Evolutionary conservation across 1,284 basidiomycete genomes (phyloP).

Genomic region (Sporisorium graminicola): DNA sequence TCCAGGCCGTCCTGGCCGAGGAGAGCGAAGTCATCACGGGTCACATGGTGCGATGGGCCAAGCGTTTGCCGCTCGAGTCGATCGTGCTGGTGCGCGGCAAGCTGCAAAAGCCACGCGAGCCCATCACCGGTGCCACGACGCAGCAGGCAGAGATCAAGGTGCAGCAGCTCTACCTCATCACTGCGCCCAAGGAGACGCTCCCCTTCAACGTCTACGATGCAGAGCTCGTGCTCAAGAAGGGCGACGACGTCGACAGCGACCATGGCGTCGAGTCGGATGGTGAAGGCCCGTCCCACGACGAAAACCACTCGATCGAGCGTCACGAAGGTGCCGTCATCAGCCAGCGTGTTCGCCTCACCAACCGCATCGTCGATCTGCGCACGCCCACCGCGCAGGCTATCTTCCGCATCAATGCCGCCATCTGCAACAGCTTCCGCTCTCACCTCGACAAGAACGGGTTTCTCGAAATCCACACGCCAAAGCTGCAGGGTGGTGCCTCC

Average conservation of each 20-base stretch:
- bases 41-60: slow-evolving; percentile 65
- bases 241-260: slow-evolving; percentile 43
- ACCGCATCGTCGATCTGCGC: slow-evolving; percentile 64
- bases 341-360: slow-evolving; percentile 61
- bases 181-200: slow-evolving; percentile 50
- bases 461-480: slow-evolving; percentile 66
- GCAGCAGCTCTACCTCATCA: slow-evolving; percentile 57
- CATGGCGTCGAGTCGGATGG: slow-evolving; percentile 27
- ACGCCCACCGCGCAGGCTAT: slow-evolving; percentile 63
- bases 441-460: slow-evolving; percentile 58
- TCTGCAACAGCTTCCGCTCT: slow-evolving; percentile 62
- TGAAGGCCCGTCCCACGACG: slow-evolving; percentile 28
- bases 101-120: slow-evolving; percentile 57
- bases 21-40: slow-evolving; percentile 46
- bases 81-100: slow-evolving; percentile 60
- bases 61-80: slow-evolving; percentile 59
- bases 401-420: slow-evolving; percentile 63
- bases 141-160: slow-evolving; percentile 62
- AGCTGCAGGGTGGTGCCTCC: slow-evolving; percentile 65
- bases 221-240: slow-evolving; percentile 52
- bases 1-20: slow-evolving; percentile 63
- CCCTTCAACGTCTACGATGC: slow-evolving; percentile 67
- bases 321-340: slow-evolving; percentile 52
- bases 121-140: slow-evolving; percentile 57
- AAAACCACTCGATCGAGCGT: slow-evolving; percentile 35